Conservation (phyloP, 768 basidiomycete genomes). For the Podaxis sp. region DNA sequence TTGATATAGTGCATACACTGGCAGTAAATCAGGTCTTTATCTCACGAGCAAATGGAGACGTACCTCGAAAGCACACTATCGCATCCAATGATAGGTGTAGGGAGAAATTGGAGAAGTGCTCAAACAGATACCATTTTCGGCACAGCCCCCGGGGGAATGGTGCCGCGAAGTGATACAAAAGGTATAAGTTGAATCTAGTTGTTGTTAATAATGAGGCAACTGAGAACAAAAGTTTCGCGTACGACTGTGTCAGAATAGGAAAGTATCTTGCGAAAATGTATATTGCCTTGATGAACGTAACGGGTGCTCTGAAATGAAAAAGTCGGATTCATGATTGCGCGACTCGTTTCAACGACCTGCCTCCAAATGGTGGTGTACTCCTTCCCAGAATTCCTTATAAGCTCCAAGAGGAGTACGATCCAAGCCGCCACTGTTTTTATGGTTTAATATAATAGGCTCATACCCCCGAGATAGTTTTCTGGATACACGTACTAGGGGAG, state of each 20-base stretch:
- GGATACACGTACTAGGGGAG: background rate
- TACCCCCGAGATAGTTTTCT: background rate
- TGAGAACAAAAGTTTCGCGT: background rate
- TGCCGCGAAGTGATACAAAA: background rate
- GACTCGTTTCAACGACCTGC: background rate
- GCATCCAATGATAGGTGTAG: no score
- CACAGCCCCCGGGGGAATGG: no score
- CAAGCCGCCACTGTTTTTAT: background rate
- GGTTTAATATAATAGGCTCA: background rate
- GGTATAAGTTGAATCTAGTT: background rate
- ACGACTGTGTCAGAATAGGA: background rate
- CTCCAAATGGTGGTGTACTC: background rate
- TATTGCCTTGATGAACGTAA: background rate
- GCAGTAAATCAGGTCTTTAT: no score
- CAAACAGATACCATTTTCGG: no score
- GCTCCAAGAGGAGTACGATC: background rate
- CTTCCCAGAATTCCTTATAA: background rate
- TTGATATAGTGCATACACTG: no score
- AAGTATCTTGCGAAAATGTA: conserved; percentile 1
- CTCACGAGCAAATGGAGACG: no score
- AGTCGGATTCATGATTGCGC: background rate
- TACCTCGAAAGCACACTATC: no score
- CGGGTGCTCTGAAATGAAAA: background rate
- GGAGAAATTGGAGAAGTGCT: no score
- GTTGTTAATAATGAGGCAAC: background rate